phyloP scores from a whole-genome alignment of 2,329 filamentous ascomycete genomes.

The Penicillium sp. region DNA sequence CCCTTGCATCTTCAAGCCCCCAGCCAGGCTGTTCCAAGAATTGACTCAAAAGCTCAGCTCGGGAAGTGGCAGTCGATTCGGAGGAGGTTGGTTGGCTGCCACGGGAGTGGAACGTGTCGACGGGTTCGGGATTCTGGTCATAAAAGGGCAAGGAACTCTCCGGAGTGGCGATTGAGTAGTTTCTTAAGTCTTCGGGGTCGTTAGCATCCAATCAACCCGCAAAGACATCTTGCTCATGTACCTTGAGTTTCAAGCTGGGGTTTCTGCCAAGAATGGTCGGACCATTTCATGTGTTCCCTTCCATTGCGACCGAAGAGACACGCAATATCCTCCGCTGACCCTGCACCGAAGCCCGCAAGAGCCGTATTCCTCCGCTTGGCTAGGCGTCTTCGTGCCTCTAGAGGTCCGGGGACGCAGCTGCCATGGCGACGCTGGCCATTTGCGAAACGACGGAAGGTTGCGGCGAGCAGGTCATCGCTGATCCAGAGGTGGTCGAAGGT shows the following conservation, averaged over 20 bases:
- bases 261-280: conserved; percentile 29
- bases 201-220: not conserved
- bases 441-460: conserved; percentile 52
- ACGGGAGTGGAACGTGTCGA: conserved; percentile 5
- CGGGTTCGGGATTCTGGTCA: conserved; percentile 20
- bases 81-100: not conserved
- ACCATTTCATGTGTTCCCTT: conserved; percentile 41
- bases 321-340: conserved; percentile 39
- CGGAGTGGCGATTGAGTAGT: conserved; percentile 19
- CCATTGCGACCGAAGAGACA: conserved; percentile 46
- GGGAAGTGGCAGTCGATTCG: conserved; percentile 1
- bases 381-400: conserved; percentile 60
- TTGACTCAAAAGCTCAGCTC: conserved; percentile 17
- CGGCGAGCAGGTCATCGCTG: conserved; percentile 47
- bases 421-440: conserved; percentile 56
- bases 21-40: conserved; percentile 21
- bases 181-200: conserved; percentile 17
- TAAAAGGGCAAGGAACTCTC: conserved; percentile 24
- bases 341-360: conserved; percentile 40
- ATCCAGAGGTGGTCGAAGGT: conserved; percentile 47
- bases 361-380: conserved; percentile 59
- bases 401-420: conserved; percentile 62
- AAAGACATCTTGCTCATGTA: conserved; percentile 10
- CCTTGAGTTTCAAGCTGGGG: conserved; percentile 25
- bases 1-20: conserved; percentile 32